Evolutionary conservation across 257 asterid genomes (phyloP).

Genomic region (Fraxinus quadrangulata): DNA sequence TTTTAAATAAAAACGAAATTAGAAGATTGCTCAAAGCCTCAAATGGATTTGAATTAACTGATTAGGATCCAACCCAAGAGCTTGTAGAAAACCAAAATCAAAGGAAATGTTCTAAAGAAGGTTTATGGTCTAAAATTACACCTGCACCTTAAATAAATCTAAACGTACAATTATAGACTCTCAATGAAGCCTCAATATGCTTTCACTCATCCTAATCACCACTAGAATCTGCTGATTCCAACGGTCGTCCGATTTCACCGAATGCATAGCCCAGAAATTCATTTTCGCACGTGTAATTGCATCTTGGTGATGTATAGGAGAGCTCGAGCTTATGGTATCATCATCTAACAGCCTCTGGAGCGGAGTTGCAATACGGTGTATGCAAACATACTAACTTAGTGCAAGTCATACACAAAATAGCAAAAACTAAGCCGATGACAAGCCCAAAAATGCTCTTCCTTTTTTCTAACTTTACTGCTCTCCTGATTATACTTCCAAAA

Average conservation of each 20-base stretch:
- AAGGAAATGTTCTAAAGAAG: background rate
- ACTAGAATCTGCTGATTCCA: background rate
- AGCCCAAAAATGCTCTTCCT: conserved; percentile 68
- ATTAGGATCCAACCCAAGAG: too few species aligned
- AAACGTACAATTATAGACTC: background rate
- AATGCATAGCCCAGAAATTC: background rate
- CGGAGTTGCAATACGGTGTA: conserved; percentile 96
- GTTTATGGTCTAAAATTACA: background rate
- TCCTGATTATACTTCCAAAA: conserved; percentile 61
- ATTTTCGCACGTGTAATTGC: background rate
- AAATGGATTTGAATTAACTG: too few species aligned
- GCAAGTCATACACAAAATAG: conserved; percentile 65
- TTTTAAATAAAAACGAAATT: too few species aligned
- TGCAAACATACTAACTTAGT: conserved; percentile 95
- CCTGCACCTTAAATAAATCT: background rate
- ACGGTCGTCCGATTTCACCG: background rate
- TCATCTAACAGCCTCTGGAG: conserved; percentile 98
- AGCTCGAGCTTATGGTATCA: background rate
- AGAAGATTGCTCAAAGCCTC: too few species aligned
- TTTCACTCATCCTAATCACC: background rate
- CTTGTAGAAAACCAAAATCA: background rate
- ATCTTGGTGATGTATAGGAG: background rate
- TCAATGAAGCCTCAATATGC: background rate
- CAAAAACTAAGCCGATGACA: conserved; percentile 54
- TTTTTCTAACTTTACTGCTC: conserved; percentile 70